A percentile compares a stretch with the other conserved stretches of the same genome.
phyloP scores from a whole-genome alignment of 2,329 filamentous ascomycete genomes.

The Akanthomyces uredinophilus region DNA sequence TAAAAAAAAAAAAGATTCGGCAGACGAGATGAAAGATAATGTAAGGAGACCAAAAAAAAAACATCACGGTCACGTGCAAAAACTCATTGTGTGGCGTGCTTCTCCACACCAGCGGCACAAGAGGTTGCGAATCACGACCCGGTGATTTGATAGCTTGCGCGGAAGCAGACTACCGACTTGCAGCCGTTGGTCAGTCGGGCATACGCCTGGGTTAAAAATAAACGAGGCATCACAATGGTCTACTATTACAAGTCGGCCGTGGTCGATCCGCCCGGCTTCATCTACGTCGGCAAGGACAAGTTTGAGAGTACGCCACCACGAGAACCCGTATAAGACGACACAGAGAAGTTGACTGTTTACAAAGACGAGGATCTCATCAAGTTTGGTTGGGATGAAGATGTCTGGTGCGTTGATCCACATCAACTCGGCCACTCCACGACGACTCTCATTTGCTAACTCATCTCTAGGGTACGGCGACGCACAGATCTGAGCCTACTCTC shows the following conservation, averaged over 20 bases:
- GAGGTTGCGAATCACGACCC: neutral
- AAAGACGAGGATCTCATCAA: conserved; percentile 95
- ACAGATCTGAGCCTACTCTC: neutral
- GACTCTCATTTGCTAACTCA: conserved; percentile 4
- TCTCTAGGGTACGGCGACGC: conserved; percentile 23
- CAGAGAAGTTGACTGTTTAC: conserved; percentile 8
- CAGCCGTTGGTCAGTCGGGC: neutral
- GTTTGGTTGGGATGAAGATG: conserved; percentile 88
- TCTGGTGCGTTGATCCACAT: conserved; percentile 60
- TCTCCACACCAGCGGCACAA: neutral
- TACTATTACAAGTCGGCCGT: conserved; percentile 90
- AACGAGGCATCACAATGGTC: conserved; percentile 59
- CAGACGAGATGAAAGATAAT: neutral
- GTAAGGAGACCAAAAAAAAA: neutral
- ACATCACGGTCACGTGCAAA: conserved; percentile 3
- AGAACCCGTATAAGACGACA: neutral
- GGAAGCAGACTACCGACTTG: neutral
- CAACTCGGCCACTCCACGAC: neutral
- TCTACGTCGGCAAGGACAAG: conserved; percentile 99
- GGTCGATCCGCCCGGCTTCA: conserved; percentile 74
- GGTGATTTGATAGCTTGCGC: neutral
- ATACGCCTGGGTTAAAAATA: too few relatives aligned
- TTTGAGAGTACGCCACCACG: conserved; percentile 74
- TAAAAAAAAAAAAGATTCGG: neutral
- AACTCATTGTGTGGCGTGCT: neutral